Evolutionary conservation across 495 filamentous ascomycete genomes (phyloP), one percentile per base, ranked within the genome.

Genomic region (Cladorrhinum samala): DNA sequence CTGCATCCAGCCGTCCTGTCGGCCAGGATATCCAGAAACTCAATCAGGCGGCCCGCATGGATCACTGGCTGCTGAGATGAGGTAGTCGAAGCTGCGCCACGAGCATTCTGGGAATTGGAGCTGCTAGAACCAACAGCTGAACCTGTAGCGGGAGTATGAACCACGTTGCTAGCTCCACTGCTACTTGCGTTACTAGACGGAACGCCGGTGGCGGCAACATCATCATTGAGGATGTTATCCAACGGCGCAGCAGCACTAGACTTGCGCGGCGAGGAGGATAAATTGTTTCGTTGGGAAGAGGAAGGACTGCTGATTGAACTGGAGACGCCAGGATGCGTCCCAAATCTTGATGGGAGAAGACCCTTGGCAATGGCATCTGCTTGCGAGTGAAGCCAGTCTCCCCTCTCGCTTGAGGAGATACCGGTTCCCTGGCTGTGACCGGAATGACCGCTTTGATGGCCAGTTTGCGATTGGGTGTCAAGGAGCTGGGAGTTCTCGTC

Each of bases 1-100:
- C 82, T 86, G 70, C 83, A 91, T 0, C 91, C 91, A 39, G 84
- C 85, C 7, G 87, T 88, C 25, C 78, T 76, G 14, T 78, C 66
- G 0, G 82, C 79, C 18, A 95, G 68, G 23, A 77, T 65, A 0
- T 73, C 59, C 47, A 86, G 76, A 30, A 95, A 75, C 13, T 72
- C 60, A 9, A 76, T 63, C 37, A 87, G 64, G 36, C 75, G 70
- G 0, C 60, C 53, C 8, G 78, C 74, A 60, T 91, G 81, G 39
- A 91, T 52, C 27, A 86, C 73, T 16, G 86, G 56, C 49, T 78
- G 73, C 53, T 78, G 67, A 11, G 73, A 75, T 6, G 55, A 63
- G 11, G 52, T 52, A 24, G 44, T 48, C 11, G 63, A 63, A 52
- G 27, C 62, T 62, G 9, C 67, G 68, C 44, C 67, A 64, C 18